Conservation (phyloP, 2,329 filamentous ascomycete species). For the Pseudopyrenochaeta lycopersici region DNA sequence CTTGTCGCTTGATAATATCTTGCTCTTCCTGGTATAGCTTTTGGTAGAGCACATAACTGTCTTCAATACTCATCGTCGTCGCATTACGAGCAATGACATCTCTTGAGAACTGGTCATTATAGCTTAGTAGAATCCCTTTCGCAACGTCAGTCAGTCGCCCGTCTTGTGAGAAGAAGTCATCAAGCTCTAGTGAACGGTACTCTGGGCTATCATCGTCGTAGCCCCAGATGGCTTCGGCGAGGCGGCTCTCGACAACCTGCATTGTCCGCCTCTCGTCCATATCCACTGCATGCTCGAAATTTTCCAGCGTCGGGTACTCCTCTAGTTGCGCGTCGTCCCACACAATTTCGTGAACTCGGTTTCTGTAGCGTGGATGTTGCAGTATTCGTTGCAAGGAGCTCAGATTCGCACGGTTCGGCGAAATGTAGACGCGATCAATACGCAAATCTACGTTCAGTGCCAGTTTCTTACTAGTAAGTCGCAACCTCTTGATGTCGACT, state of each 20-base stretch:
- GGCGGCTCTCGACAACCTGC: conserved; percentile 13
- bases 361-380: conserved; percentile 44
- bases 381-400: conserved; percentile 50
- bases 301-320: conserved; percentile 21
- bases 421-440: conserved; percentile 52
- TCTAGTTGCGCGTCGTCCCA: conserved; percentile 51
- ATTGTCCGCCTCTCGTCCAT: conserved; percentile 25
- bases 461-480: conserved; percentile 24
- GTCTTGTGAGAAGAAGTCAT: conserved; percentile 17
- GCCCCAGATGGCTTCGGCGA: conserved; percentile 13
- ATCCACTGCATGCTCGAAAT: conserved; percentile 15
- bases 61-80: conserved; percentile 28
- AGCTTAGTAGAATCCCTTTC: conserved; percentile 22
- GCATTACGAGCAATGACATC: conserved; percentile 23
- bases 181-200: conserved; percentile 12
- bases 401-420: conserved; percentile 52
- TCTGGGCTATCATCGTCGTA: conserved; percentile 11
- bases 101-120: conserved; percentile 19
- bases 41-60: conserved; percentile 41
- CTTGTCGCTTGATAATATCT: conserved; percentile 31
- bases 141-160: conserved; percentile 23
- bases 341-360: conserved; percentile 50
- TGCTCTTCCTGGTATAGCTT: conserved; percentile 46
- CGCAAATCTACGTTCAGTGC: conserved; percentile 33
- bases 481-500: conserved; percentile 30